Base-by-base conservation (phyloP, 176 grass and related monocot species). In the Zea luxurians region DNA sequence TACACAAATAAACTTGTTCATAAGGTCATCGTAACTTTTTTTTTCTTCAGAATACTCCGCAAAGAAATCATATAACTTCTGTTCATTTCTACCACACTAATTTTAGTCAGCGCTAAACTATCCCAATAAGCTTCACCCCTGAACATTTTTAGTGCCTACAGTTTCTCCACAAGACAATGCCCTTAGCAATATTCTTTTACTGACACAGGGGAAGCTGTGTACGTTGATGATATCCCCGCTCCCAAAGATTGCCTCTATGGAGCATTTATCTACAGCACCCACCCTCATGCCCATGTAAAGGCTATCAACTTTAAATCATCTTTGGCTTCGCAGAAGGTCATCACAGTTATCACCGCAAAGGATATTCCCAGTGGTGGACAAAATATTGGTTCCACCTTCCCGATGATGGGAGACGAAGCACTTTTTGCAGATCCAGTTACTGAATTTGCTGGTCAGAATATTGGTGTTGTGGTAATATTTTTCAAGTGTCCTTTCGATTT, bases 201-300 rank as follows among this genome's bases (percentile, higher is more conserved):
- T 75, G 84, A 13, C 16, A 18, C 69, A 97, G 93, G 93, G 71
- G 90, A 97, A 78, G 93, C 93, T 27, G 86, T 97, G 68, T 97
- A 93, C 3, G 83, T 93, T 55, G 93, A 93, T 83, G 93, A 97
- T 67, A 91, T 97, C 64, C 90, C 93, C 74, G 76, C 93, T 80
- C 86, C 88, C 12, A 91, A 86, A 68, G 88, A 97, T 58, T 97
- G 93, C 65, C 90, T 97, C 38, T 93, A 90, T 80, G 93, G 90
- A 63, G 90, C 93, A 49, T 97, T 97, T 85, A 88, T 97, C 66
- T 93, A 91, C 61, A 93, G 93, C 83, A 93, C 86, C 68, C 77
- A 76, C 43, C 91, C 93, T 46, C 87, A 82, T 72, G 93, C 93
- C 76, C 66, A 74, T 45, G 50, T 97, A 35, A 89, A 90, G 47